Evolutionary conservation across 306 rosid genomes (phyloP), one percentile per base, ranked within the genome.

Genomic region (Lotus japonicus): DNA sequence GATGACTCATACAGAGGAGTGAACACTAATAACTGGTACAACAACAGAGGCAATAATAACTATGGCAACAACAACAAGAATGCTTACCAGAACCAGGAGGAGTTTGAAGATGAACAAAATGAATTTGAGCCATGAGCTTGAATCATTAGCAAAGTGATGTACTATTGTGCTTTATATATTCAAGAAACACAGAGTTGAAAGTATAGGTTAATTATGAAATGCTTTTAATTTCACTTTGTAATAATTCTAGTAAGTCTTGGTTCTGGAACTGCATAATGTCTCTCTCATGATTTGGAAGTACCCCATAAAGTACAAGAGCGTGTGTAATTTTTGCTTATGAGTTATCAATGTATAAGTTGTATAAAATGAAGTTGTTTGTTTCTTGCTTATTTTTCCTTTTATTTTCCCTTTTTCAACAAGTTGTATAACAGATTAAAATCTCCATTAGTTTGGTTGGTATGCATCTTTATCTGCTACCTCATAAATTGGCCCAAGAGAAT

Each of bases 121-220:
- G 82, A 82, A n/a, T 89, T 84, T 19, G 74, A 74, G 60, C 99
- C 98, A 57, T 88, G 82, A 84, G 45, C 31, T 74, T 78, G 49
- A 35, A 72, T 79, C 17, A 62, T 49, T 81, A 77, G 64, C 66
- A 67, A 21, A 21, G 26, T 21, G 26, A 21, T 79, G 58, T 66
- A 69, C 82, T 72, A 69, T 64, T 72, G 49, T 80, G 84, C 49
- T 77, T 73, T 56, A 55, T 21, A 21, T 21, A 70, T 77, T 41
- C 41, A 70, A 51, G 54, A 81, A 68, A 45, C 45, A 75, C 26
- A 68, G 59, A 71, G 26, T 26, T n/a, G 31, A n/a, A 65, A 44
- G 48, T 23, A 19, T 39, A 69, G 44, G 64, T 23, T 21, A 1
- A 21, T 21, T 21, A 71, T 61, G 68, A 39, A 36, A 26, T 42